A percentile compares a stretch with the other conserved stretches of the same genome.
Conservation (phyloP, 352 stramenopile genomes). For the Globisporangium abappressorium region DNA sequence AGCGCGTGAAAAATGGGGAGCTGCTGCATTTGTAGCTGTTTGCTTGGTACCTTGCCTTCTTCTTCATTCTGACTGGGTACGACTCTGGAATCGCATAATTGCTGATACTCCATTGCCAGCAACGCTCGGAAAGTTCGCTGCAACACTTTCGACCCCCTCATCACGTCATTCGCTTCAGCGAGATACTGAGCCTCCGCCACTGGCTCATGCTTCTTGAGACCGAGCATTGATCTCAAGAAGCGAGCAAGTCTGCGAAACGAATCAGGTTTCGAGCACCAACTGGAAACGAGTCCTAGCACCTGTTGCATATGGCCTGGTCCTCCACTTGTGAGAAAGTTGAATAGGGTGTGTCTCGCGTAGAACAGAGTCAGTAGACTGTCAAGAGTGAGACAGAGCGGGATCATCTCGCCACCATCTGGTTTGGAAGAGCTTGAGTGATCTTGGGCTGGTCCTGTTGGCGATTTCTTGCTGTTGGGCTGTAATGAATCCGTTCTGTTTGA, state of each 20-base stretch:
- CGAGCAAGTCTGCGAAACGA: conserved; percentile 16
- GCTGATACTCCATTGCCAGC: conserved; percentile 1
- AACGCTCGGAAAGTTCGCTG: conserved; percentile 7
- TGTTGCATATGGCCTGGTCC: not conserved
- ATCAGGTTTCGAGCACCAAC: conserved; percentile 20
- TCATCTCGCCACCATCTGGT: conserved; percentile 12
- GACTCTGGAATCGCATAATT: not conserved
- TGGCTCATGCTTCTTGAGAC: conserved; percentile 26
- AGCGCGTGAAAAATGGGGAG: conserved; percentile 26
- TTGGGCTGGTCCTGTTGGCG: not conserved
- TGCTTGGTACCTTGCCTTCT: no score
- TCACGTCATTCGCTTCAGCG: not conserved
- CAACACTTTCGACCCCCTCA: not conserved
- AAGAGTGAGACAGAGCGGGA: conserved; percentile 30
- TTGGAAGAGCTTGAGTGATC: not conserved
- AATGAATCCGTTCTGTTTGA: not conserved
- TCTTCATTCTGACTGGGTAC: not conserved
- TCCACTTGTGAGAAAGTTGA: conserved; percentile 21
- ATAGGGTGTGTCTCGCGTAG: conserved; percentile 31
- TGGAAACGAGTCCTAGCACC: conserved; percentile 20
- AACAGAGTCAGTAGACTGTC: conserved; percentile 28
- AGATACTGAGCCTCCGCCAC: not conserved
- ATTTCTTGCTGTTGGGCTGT: not conserved
- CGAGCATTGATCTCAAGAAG: conserved; percentile 26
- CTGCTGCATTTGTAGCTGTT: not conserved